Percentiles rank a stretch among this genome's conserved stretches.
Evolutionary conservation across 2,329 filamentous ascomycete genomes (phyloP).

Genomic region (Penicillium polonicum): DNA sequence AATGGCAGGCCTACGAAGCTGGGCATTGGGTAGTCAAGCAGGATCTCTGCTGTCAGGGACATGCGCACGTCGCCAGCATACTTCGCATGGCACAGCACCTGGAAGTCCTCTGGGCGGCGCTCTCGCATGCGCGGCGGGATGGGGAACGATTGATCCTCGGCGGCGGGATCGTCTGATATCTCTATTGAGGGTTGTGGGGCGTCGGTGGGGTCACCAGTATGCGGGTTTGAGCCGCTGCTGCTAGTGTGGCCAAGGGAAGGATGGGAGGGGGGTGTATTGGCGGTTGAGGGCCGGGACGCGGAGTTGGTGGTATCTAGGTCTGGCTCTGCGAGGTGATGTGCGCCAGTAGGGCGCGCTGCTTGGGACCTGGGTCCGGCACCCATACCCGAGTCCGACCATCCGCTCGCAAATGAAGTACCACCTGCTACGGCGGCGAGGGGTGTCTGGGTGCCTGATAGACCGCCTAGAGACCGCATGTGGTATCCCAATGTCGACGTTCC

Average conservation of each 20-base stretch:
- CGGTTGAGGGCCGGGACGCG: constrained; percentile 45
- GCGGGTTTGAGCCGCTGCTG: constrained; percentile 28
- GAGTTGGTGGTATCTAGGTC: constrained; percentile 40
- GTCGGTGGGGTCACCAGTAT: constrained; percentile 27
- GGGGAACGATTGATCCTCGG: constrained; percentile 21
- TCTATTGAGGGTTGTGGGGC: constrained; percentile 24
- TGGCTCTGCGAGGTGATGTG: constrained; percentile 31
- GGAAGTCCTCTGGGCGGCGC: constrained; percentile 78
- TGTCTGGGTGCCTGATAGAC: constrained; percentile 50
- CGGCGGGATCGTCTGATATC: constrained; percentile 19
- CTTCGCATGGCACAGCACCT: constrained; percentile 85
- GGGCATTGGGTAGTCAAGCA: constrained; percentile 97
- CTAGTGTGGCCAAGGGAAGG: constrained; percentile 26
- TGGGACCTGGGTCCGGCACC: constrained; percentile 20
- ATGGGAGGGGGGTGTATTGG: constrained; percentile 37
- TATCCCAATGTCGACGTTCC: constrained; percentile 52
- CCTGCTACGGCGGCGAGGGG: constrained; percentile 49
- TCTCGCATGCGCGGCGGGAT: constrained; percentile 63
- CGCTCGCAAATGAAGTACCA: constrained; percentile 41
- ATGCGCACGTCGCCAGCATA: constrained; percentile 87
- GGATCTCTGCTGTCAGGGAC: constrained; percentile 87
- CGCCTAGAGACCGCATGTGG: constrained; percentile 49
- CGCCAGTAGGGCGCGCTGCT: constrained; percentile 14
- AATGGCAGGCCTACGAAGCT: constrained; percentile 95
- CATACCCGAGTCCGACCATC: constrained; percentile 36